Percentiles rank a stretch among this genome's conserved stretches.
Conservation (phyloP, 2,329 filamentous ascomycete species). For the Rutstroemia sp. region DNA sequence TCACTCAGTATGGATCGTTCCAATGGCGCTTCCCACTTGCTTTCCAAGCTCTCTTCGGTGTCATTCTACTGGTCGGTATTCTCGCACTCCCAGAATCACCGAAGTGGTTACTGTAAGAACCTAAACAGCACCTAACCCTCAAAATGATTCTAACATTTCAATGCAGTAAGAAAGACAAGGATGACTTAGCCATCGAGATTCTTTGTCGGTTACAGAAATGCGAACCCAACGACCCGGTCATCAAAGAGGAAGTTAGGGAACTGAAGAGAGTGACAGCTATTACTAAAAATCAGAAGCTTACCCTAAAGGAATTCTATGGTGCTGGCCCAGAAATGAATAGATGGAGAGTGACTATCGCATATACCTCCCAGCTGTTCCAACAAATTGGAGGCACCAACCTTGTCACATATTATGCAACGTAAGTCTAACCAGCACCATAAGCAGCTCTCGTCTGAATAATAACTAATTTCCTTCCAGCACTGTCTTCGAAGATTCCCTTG, state of each 20-base stretch:
- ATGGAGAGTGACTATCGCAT: conserved; percentile 44
- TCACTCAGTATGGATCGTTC: conserved; percentile 41
- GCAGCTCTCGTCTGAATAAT: background rate
- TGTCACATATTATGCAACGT: conserved; percentile 44
- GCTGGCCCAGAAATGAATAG: conserved; percentile 41
- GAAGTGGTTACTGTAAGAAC: conserved; percentile 33
- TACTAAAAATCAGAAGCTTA: conserved; percentile 23
- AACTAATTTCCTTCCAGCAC: conserved; percentile 25
- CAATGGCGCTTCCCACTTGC: conserved; percentile 55
- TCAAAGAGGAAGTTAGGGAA: conserved; percentile 20
- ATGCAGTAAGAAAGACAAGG: conserved; percentile 7
- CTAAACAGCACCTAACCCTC: too few relatives aligned
- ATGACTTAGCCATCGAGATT: conserved; percentile 19
- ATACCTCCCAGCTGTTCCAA: conserved; percentile 43
- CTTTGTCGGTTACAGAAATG: conserved; percentile 21
- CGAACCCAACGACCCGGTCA: conserved; percentile 7
- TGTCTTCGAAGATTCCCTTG: conserved; percentile 55
- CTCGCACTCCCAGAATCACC: conserved; percentile 46
- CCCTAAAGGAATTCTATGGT: conserved; percentile 16
- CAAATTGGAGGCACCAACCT: conserved; percentile 39
- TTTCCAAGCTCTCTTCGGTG: conserved; percentile 50
- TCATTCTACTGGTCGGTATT: conserved; percentile 48
- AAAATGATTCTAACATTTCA: background rate
- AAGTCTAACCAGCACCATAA: conserved; percentile 29
- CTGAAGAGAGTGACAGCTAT: conserved; percentile 30